A percentile compares a stretch with the other conserved stretches of the same genome.
Evolutionary conservation across 257 asterid genomes (phyloP).

Genomic region (Solanum clarkiae): DNA sequence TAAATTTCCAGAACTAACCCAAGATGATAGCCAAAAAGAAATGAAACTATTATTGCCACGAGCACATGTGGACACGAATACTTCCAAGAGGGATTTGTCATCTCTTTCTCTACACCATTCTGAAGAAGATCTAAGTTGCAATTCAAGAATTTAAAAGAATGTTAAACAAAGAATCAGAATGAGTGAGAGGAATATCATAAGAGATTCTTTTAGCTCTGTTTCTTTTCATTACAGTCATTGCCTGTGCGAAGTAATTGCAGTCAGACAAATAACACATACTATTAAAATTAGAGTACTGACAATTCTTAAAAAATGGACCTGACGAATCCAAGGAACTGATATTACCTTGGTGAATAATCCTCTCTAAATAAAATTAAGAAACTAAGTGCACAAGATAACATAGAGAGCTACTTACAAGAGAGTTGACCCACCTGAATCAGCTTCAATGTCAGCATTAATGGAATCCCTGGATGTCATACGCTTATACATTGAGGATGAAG

Average conservation of each 20-base stretch:
- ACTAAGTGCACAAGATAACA: not conserved
- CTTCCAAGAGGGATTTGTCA: conserved; percentile 73
- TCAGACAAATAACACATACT: not conserved
- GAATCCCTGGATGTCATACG: conserved; percentile 44
- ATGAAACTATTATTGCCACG: conserved; percentile 63
- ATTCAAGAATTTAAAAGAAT: not conserved
- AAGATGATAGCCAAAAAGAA: conserved; percentile 90
- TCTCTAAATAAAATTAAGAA: not conserved
- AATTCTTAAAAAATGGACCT: not conserved
- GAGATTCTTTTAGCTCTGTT: not conserved
- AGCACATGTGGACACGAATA: conserved; percentile 76
- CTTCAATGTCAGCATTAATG: conserved; percentile 24
- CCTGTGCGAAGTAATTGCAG: not conserved
- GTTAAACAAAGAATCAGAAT: not conserved
- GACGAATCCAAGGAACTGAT: not conserved
- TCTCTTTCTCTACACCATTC: conserved; percentile 27
- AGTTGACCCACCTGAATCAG: conserved; percentile 26
- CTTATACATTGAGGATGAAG: conserved; percentile 44
- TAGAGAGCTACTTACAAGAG: not conserved
- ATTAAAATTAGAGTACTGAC: not conserved
- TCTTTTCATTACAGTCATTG: not conserved
- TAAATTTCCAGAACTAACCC: conserved; percentile 47
- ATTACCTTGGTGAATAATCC: not conserved
- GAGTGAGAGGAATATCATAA: not conserved
- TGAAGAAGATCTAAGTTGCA: conserved; percentile 34